Evolutionary conservation across 176 grass and related monocot genomes (phyloP), one percentile per base, ranked within the genome.

Genomic region (Urochloa ruziziensis): DNA sequence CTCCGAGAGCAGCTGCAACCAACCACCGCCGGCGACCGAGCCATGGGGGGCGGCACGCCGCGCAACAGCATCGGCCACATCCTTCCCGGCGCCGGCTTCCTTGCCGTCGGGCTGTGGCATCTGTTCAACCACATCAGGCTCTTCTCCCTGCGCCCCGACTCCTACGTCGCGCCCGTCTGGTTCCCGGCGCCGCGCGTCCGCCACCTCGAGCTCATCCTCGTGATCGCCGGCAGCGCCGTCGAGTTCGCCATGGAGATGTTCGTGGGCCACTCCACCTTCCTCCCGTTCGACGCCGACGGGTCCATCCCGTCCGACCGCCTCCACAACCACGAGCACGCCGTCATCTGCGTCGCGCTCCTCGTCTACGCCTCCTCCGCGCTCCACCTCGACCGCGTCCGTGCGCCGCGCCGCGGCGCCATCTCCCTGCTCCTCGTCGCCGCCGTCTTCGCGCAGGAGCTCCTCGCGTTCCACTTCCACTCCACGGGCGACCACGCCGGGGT

Each of bases 401-500:
- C 64, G 3, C 53, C 14, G 0, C 36, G 49, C 10, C 79, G 92
- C 37, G 49, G 21, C 86, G 37, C 37, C 39, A 17, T 91, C 47
- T 37, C 69, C 35, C 75, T 77, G 23, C 79, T 94, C 48, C 89
- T 94, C 27, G 70, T 78, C n/a, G 87, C 87, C 0, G 79, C 18
- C 5, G 84, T 86, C 8, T 92, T 94, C 82, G 83, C 77, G 75
- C 92, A 94, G 78, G 80, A 94, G 90, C 82, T 87, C 4, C 84
- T 90, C 52, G 63, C 85, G 0, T 94, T 94, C 87, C 90, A 94
- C 85, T 86, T 94, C 72, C 92, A 94, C 89, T 94, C 92, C 60
- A 88, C 92, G n/a, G n/a, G n/a, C 15, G 67, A 91, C 81, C 92
- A 90, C 84, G 74, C 70, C 52, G 90, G 92, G 53, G 4, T 94